Conservation (phyloP, 371 early-diverging fungal genomes). For the Rhizomucor pusillus region DNA sequence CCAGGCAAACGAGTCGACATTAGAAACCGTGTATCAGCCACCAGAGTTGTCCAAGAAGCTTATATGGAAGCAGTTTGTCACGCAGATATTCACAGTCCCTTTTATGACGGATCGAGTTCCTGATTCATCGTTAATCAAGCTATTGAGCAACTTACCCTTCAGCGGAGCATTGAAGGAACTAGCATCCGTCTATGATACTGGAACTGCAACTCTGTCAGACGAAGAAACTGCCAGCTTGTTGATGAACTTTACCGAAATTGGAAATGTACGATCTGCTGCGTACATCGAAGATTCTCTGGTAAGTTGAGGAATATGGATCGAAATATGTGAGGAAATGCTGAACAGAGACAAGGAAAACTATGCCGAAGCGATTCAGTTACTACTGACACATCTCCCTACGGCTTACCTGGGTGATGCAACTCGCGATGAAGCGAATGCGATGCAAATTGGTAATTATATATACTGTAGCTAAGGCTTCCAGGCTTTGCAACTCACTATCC, state of each 20-base stretch:
- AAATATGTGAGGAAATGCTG: too few species aligned
- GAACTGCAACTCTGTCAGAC: not conserved
- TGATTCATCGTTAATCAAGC: not conserved
- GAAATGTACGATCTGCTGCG: conserved; percentile 14
- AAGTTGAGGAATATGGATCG: too few species aligned
- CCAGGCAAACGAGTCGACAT: too few species aligned
- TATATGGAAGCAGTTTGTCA: conserved; percentile 3
- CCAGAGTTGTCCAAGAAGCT: not conserved
- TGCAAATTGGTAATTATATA: too few species aligned
- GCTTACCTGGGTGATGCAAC: conserved; percentile 22
- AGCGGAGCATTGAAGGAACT: conserved; percentile 11
- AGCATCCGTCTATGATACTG: conserved; percentile 4
- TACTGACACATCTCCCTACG: conserved; percentile 21
- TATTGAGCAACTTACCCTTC: conserved; percentile 10
- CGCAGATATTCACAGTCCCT: conserved; percentile 4
- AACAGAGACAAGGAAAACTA: conserved; percentile 24
- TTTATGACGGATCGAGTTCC: conserved; percentile 23
- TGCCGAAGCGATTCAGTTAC: conserved; percentile 21
- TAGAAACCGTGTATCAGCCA: too few species aligned
- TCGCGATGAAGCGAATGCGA: too few species aligned
- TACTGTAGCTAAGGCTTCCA: not conserved
- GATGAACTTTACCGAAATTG: conserved; percentile 31
- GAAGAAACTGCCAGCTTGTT: conserved; percentile 22
- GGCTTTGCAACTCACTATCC: not conserved
- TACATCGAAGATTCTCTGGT: conserved; percentile 14